Percentiles rank a stretch among this genome's conserved stretches.
These are phyloP conservation scores for Termitomyces sp. DNA, from an alignment of 768 basidiomycete genomes.

Conservation along the genomic window DNA sequence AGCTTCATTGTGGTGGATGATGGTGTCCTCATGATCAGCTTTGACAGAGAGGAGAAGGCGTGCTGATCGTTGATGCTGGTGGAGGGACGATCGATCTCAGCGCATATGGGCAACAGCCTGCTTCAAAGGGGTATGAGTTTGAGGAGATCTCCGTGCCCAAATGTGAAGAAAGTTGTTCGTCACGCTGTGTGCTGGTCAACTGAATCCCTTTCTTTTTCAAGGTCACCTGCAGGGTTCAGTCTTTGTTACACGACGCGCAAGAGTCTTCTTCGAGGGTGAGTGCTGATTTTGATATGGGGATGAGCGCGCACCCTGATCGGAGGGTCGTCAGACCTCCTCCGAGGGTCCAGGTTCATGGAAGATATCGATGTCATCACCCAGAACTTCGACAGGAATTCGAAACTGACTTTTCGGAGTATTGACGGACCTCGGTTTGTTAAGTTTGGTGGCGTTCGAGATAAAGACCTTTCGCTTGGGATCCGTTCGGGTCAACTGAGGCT, in stretches of 20 bases:
- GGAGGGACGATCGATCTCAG: conserved; percentile 42
- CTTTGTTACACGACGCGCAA: neutral
- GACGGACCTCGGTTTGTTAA: neutral
- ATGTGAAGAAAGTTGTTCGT: neutral
- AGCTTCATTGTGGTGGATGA: neutral
- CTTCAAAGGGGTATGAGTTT: conserved; percentile 8
- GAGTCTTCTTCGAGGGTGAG: neutral
- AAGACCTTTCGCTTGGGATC: neutral
- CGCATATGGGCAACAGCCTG: conserved; percentile 37
- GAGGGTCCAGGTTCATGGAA: neutral
- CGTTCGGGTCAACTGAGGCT: conserved; percentile 1
- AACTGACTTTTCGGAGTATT: neutral
- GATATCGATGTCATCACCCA: neutral
- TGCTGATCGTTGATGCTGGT: neutral
- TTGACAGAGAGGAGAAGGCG: neutral
- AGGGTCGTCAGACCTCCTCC: neutral
- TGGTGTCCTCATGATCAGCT: neutral
- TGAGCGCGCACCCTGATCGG: neutral
- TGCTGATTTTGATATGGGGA: neutral
- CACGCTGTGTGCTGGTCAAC: neutral
- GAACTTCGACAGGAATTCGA: neutral
- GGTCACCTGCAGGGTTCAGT: conserved; percentile 4
- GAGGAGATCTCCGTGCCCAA: conserved; percentile 2
- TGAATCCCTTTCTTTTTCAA: neutral
- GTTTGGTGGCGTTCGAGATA: neutral